Base-by-base conservation (phyloP, 1,139 yeast genomes). In the Blastobotrys apis region DNA sequence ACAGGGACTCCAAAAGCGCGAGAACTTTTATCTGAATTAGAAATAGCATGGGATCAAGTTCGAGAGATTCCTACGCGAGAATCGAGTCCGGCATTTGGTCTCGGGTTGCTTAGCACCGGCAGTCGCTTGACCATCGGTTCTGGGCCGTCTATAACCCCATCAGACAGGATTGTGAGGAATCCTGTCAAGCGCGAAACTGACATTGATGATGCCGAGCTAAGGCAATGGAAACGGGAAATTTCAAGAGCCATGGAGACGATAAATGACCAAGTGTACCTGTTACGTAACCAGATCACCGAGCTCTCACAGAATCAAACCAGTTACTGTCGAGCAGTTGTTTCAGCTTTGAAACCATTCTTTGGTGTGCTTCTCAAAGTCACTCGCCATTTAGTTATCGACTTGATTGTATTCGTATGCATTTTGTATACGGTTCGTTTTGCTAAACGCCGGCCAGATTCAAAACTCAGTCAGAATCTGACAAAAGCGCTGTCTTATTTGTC, bases 11-110 rank as follows among this genome's bases (percentile, higher is more conserved):
- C 72, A 45, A 88, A 82, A 54, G 81, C 90, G 0, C 63, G 84
- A 29, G 87, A 82, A 56, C 66, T 82, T 42, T 67, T 83, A 44
- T 66, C 72, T 37, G 92, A 83, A 55, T 69, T 84, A 55, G 87
- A 82, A 56, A 78, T 74, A 54, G 66, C 82, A 35, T 84, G 92
- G 90, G 83, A 80, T 57, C 88, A 81, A 59, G 78, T 84, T 44
- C 80, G 78, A 56, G 82, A 80, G 58, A 57, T 78, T 12, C 37
- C 43, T 9, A 33, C 43, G 6, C 17, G 38, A n/a, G 38, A 13
- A 20, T 8, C 21, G 8, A 26, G 36, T 31, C 38, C 37, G 5
- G 41, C 30, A n/a, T 30, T 38, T 31, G 41, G 41, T 2, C 33
- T 37, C 22, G 41, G 41, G 8, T 13, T 38, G 20, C n/a, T n/a